Evolutionary conservation across 805 yeast species (phyloP).

Genomic region (Ogataea henricii): DNA sequence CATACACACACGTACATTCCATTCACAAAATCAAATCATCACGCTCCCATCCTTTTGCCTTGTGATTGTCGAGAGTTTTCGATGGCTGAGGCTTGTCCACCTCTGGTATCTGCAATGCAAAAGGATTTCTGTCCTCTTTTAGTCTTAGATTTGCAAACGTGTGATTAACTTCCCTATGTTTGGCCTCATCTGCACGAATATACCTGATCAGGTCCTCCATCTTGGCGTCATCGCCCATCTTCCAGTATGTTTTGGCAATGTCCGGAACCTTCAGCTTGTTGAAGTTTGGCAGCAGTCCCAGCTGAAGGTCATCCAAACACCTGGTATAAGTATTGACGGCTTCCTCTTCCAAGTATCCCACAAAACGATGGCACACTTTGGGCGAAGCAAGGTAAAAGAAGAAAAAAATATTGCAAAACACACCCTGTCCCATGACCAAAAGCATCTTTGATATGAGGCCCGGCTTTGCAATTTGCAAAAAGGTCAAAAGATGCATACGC

Average conservation of each 20-base stretch:
- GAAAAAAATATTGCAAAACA: constrained; percentile 68
- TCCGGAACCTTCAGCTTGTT: constrained; percentile 50
- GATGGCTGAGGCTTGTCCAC: constrained; percentile 32
- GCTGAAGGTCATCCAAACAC: constrained; percentile 53
- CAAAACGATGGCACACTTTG: constrained; percentile 69
- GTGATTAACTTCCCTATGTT: constrained; percentile 79
- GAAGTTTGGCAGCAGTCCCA: constrained; percentile 52
- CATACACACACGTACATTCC: no score
- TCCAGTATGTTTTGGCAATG: constrained; percentile 67
- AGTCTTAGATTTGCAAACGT: constrained; percentile 62
- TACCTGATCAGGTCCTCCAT: constrained; percentile 61
- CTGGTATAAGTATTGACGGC: constrained; percentile 71
- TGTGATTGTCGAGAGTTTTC: constrained; percentile 27
- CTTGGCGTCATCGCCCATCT: constrained; percentile 50
- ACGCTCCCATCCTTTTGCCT: constrained; percentile 38
- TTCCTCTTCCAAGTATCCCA: constrained; percentile 77
- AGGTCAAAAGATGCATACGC: constrained; percentile 73
- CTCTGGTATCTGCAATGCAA: constrained; percentile 47
- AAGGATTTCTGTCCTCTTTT: constrained; percentile 67
- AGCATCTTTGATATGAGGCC: constrained; percentile 55
- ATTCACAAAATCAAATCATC: constrained; percentile 30
- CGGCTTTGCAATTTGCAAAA: constrained; percentile 65
- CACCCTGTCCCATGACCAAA: constrained; percentile 67
- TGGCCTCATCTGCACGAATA: constrained; percentile 76
- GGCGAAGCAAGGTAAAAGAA: constrained; percentile 59